A percentile compares a stretch with the other conserved stretches of the same genome.
phyloP scores from a whole-genome alignment of 495 filamentous ascomycete species.

The Penicillium waksmanii region DNA sequence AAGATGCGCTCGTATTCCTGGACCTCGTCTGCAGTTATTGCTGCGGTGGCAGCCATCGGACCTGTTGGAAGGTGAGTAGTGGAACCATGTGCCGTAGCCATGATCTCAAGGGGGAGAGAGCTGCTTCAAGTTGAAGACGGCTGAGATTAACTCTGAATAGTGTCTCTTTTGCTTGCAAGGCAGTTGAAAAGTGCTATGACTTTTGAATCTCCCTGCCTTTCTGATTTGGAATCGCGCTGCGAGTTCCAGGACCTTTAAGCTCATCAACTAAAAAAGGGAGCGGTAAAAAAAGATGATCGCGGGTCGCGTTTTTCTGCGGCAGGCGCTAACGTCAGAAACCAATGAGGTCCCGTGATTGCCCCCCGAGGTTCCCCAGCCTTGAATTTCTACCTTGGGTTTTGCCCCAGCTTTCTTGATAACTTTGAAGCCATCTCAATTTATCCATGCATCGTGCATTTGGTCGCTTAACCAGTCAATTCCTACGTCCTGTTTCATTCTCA shows the following conservation, averaged over 20 bases:
- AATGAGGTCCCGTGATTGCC: slow-evolving; percentile 2
- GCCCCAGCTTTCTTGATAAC: not conserved
- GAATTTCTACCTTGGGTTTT: no score
- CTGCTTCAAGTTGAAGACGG: slow-evolving; percentile 15
- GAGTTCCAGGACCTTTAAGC: not conserved
- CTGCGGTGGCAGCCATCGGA: slow-evolving; percentile 34
- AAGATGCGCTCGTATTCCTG: slow-evolving; percentile 74
- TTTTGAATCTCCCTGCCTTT: not conserved
- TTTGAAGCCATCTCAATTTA: not conserved
- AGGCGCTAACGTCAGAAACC: slow-evolving; percentile 14
- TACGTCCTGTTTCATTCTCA: slow-evolving; percentile 10
- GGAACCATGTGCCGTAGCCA: slow-evolving; percentile 41
- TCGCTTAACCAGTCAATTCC: slow-evolving; percentile 9
- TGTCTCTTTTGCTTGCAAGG: slow-evolving; percentile 1
- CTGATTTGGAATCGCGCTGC: not conserved
- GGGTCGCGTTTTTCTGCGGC: slow-evolving; percentile 9
- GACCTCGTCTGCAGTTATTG: slow-evolving; percentile 37
- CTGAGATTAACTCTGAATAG: slow-evolving; percentile 9
- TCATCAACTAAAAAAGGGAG: not conserved
- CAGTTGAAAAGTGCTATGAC: slow-evolving; percentile 1
- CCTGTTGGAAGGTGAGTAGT: slow-evolving; percentile 42
- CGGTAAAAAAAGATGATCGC: slow-evolving; percentile 19
- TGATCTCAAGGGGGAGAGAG: slow-evolving; percentile 28
- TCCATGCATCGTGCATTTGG: slow-evolving; percentile 24
- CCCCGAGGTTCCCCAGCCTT: not conserved